Base-by-base conservation (phyloP, 305 asterid species). In the Salvia sclarea region DNA sequence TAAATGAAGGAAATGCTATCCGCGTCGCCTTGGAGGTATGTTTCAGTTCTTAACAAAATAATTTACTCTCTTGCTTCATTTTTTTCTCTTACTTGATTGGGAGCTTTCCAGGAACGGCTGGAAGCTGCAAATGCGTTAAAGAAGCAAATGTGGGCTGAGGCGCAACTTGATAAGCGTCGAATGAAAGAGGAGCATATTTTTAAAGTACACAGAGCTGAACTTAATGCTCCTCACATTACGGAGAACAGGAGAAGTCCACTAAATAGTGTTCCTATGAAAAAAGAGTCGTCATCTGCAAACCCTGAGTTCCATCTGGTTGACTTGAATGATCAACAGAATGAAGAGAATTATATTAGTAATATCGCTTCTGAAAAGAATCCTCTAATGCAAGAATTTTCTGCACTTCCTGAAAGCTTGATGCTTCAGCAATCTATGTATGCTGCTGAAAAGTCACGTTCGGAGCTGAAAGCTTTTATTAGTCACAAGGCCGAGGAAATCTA, bases 111-210 rank as follows among this genome's bases (percentile, higher is more conserved):
- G 98, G 97, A 88, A 79, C 98, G 98, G 56, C 70, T 89, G 75
- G 98, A 92, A 82, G 90, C 96, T 24, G 98, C 96, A 50, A 87
- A 80, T 82, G 89, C 96, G 58, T 75, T 91, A 78, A 91, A 89
- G 86, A 91, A 91, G 83, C 98, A 91, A 79, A 86, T 92, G 86
- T 92, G 96, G 96, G 92, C 94, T 0, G 96, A 89, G 77, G 96
- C 91, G 6, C 95, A 86, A 75, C 86, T 89, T 59, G 98, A 92
- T 76, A 92, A 84, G 77, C 91, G 98, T 7, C 96, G 98, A 33
- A 63, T 85, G 69, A 92, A 86, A 80, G 98, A 89, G 67, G 96
- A 89, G 64, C 72, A 73, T 68, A 57, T 78, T 55, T 52, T 81
- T 53, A 89, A 79, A 84, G 54, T 76, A 62, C 90, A 81, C 73